Evolutionary conservation across 306 rosid species (phyloP).

Genomic region (Quercus wislizeni): DNA sequence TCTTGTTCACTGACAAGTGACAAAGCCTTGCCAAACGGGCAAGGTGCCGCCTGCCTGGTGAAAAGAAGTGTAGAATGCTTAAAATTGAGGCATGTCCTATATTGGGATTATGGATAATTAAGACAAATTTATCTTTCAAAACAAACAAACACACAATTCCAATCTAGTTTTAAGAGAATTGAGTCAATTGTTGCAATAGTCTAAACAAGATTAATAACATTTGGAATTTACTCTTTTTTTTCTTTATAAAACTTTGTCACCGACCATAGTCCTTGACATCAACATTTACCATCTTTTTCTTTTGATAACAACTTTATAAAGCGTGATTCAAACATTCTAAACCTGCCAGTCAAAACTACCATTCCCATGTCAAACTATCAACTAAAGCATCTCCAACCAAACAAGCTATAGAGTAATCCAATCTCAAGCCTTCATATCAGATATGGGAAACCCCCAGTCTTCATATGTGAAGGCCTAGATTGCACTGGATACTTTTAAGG

Average conservation of each 20-base stretch:
- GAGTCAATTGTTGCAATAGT: not conserved
- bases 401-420: not conserved
- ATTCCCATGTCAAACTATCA: slow-evolving; percentile 28
- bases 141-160: too few relatives aligned
- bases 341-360: slow-evolving; percentile 58
- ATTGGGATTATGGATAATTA: too few relatives aligned
- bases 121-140: too few relatives aligned
- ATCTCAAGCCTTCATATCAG: not conserved
- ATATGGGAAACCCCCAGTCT: not conserved
- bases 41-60: too few relatives aligned
- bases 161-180: too few relatives aligned
- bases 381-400: not conserved
- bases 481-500: not conserved
- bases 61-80: too few relatives aligned
- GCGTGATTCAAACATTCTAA: not conserved
- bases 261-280: not conserved
- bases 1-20: too few relatives aligned
- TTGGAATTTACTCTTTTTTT: not conserved
- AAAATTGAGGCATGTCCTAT: too few relatives aligned
- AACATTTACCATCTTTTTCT: not conserved
- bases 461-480: slow-evolving; percentile 1
- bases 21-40: too few relatives aligned
- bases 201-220: not conserved
- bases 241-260: not conserved
- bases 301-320: not conserved